Percentiles rank a stretch among this genome's conserved stretches.
Conservation (phyloP, 2,329 filamentous ascomycete species). For the Neurospora crassa region DNA sequence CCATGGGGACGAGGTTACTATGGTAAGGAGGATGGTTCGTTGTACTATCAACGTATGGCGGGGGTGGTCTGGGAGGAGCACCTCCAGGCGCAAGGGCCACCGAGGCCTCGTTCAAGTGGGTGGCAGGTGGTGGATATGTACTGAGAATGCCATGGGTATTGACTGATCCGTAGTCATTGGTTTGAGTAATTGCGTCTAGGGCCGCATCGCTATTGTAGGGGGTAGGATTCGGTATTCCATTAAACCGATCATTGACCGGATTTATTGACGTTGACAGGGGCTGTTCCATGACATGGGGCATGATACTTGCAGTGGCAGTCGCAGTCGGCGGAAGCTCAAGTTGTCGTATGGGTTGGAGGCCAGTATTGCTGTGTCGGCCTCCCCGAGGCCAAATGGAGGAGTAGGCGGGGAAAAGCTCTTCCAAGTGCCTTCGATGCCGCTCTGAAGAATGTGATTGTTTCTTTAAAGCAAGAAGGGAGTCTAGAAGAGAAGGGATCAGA, state of each 20-base stretch:
- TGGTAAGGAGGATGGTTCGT: not conserved
- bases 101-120: not conserved
- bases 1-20: not conserved
- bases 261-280: not conserved
- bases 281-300: not conserved
- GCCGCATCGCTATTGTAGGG: not conserved
- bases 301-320: not conserved
- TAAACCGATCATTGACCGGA: not conserved
- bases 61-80: not conserved
- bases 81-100: not conserved
- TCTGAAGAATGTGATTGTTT: slow-evolving; percentile 2
- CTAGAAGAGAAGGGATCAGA: slow-evolving; percentile 16
- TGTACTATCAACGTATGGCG: not conserved
- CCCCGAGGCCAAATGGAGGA: slow-evolving; percentile 4
- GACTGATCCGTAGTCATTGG: not conserved
- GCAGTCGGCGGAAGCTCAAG: not conserved
- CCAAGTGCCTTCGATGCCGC: slow-evolving; percentile 1
- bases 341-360: not conserved
- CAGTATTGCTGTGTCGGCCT: not conserved
- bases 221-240: not conserved
- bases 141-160: not conserved
- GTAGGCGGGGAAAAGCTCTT: slow-evolving; percentile 2
- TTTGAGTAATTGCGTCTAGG: not conserved
- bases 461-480: slow-evolving; percentile 13
- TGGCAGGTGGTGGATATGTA: not conserved